phyloP scores from a whole-genome alignment of 1,139 yeast species.

The Diutina ranongensis region DNA sequence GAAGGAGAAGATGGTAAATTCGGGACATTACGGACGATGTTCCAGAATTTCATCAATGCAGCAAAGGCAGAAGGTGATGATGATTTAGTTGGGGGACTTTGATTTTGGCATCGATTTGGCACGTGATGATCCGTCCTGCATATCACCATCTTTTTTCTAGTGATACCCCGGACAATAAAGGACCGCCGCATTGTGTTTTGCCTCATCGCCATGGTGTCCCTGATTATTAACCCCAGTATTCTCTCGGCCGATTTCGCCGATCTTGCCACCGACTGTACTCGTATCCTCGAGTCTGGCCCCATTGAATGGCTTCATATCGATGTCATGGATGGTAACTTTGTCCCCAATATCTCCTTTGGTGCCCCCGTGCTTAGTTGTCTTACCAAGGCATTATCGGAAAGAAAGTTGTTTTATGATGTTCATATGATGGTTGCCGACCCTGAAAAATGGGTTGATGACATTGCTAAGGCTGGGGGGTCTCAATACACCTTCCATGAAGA shows the following conservation, averaged over 20 bases:
- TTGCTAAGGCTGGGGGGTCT: slow-evolving; percentile 93
- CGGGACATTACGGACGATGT: slow-evolving; percentile 19
- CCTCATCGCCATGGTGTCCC: slow-evolving; percentile 44
- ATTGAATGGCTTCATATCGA: slow-evolving; percentile 95
- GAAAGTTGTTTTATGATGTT: slow-evolving; percentile 77
- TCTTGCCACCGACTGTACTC: slow-evolving; percentile 78
- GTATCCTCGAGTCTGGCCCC: slow-evolving; percentile 64
- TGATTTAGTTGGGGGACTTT: slow-evolving; percentile 2
- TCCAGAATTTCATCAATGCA: slow-evolving; percentile 30
- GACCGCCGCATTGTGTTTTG: neutral
- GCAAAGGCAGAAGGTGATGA: slow-evolving; percentile 6
- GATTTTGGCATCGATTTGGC: too few relatives aligned
- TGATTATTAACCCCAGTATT: slow-evolving; percentile 92
- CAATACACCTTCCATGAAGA: slow-evolving; percentile 95
- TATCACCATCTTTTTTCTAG: neutral
- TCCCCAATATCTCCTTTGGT: slow-evolving; percentile 91
- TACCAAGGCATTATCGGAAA: slow-evolving; percentile 63
- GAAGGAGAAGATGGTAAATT: slow-evolving; percentile 18
- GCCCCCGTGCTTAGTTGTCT: slow-evolving; percentile 79
- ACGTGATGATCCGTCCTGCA: neutral
- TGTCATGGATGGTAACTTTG: slow-evolving; percentile 98
- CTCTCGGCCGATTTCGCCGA: slow-evolving; percentile 91
- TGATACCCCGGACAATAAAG: neutral
- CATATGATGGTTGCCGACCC: slow-evolving; percentile 99
- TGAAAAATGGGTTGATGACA: slow-evolving; percentile 86